phyloP scores from a whole-genome alignment of 2,329 filamentous ascomycete genomes.

The Clonostachys byssicola region DNA sequence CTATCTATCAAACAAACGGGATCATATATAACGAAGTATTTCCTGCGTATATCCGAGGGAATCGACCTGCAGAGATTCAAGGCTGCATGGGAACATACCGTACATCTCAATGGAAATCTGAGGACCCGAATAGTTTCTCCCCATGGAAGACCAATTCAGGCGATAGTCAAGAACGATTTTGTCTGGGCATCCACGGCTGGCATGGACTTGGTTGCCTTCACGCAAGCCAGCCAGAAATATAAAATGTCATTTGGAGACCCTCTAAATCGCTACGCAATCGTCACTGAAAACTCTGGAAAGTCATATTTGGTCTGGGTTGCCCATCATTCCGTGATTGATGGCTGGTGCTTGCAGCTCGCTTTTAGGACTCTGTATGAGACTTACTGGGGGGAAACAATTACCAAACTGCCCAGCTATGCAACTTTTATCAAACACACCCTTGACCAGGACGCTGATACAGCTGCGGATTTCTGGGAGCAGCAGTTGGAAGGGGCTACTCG shows the following conservation, averaged over 20 bases:
- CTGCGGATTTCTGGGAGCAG: background rate
- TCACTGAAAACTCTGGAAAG: constrained; percentile 1
- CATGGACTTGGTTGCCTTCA: background rate
- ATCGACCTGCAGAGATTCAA: constrained; percentile 13
- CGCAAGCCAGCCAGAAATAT: background rate
- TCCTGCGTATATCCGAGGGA: constrained; percentile 8
- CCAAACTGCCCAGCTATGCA: constrained; percentile 24
- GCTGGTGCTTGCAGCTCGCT: constrained; percentile 5
- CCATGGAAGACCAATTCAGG: constrained; percentile 1
- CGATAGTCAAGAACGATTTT: constrained; percentile 3
- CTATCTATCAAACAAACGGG: constrained; percentile 31
- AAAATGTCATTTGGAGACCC: constrained; percentile 4
- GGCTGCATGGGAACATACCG: constrained; percentile 13
- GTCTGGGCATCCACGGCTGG: background rate
- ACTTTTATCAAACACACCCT: constrained; percentile 34
- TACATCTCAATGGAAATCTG: constrained; percentile 1
- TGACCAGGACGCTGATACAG: constrained; percentile 12
- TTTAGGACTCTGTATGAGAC: background rate
- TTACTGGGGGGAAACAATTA: constrained; percentile 5
- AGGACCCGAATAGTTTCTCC: constrained; percentile 5
- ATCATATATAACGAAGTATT: constrained; percentile 23
- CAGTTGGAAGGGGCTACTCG: background rate
- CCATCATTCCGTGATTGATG: constrained; percentile 12
- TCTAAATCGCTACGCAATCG: constrained; percentile 5
- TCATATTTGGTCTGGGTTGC: constrained; percentile 12